Percentiles rank a stretch among this genome's conserved stretches.
Conservation (phyloP, 768 basidiomycete genomes). For the Mycena haematopus region DNA sequence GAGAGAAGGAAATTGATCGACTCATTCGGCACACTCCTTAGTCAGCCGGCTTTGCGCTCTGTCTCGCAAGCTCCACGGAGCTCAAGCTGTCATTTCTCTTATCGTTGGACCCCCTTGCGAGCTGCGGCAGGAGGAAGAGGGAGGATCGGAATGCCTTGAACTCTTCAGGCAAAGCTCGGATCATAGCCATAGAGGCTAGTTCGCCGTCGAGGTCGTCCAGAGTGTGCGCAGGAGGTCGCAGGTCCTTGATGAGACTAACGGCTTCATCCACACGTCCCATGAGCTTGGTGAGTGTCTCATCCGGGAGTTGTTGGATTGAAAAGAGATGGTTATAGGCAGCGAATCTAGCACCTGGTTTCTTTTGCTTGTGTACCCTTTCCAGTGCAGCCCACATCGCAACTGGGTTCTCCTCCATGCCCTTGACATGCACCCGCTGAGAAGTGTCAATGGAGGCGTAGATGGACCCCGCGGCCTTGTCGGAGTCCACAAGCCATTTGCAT, state of each 20-base stretch:
- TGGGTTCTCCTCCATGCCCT: conserved; percentile 31
- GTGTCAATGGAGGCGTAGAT: conserved; percentile 31
- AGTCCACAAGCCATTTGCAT: conserved; percentile 10
- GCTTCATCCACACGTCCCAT: conserved; percentile 27
- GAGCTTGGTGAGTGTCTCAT: conserved; percentile 15
- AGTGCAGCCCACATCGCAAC: conserved; percentile 23
- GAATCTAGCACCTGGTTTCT: conserved; percentile 34
- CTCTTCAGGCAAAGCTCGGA: conserved; percentile 33
- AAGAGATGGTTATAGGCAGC: conserved; percentile 13
- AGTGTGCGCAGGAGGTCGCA: conserved; percentile 23
- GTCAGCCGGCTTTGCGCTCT: no score
- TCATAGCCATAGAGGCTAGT: conserved; percentile 32
- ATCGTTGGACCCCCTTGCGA: no score
- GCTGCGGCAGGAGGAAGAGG: conserved; percentile 19
- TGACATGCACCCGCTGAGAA: conserved; percentile 31
- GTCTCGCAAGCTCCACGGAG: no score
- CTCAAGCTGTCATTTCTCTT: no score
- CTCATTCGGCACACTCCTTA: no score
- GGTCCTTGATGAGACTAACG: conserved; percentile 28
- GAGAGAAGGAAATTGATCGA: no score
- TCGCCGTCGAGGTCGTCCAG: conserved; percentile 30
- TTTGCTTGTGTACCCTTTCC: conserved; percentile 28
- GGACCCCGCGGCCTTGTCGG: conserved; percentile 30
- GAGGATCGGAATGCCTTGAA: conserved; percentile 23
- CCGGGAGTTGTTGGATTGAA: conserved; percentile 1